Evolutionary conservation across 768 basidiomycete genomes (phyloP), one percentile per base, ranked within the genome.

Genomic region (Tylopilus balloui): DNA sequence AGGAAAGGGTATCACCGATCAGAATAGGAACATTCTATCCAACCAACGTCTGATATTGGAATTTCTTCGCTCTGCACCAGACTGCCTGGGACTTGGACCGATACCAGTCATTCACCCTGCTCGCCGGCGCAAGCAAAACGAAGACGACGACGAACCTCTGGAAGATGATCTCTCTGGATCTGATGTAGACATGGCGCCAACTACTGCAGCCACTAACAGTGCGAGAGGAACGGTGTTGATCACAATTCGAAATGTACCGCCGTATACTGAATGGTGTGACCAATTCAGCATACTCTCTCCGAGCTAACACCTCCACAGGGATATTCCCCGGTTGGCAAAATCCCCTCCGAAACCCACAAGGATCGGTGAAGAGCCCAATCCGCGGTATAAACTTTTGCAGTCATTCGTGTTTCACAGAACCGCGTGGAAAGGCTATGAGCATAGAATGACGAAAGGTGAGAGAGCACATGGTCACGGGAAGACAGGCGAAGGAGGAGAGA

Each of bases 391-490:
- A 2, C 74, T 86, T 11, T 64, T 92, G 15, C 79, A 89, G 24
- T 94, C 92, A 1, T 97, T 94, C 66, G 72, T 66, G 15, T 97
- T 98, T 62, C 71, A 81, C 35, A 74, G 88, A 35, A 65, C 65
- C 10, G 54, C 71, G 0, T 98, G 92, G 82, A 79, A 78, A 41
- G 92, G 90, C 1, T 98, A 97, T 59, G 85, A 85, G 57, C 95
- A 98, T 65, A 74, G 90, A n/a, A 87, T 95, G 83, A 96, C 95
- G 3, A 87, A 92, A 61, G 94, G 94, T 6, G 90, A 79, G 71
- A 75, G 79, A 64, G 88, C 66, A 0, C 78, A 78, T 62, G 84
- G 80, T 24, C 78, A 71, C 34, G 80, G 78, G 23, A 84, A 66
- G 70, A 88, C 80, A 12, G 87, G 81, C 31, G 81, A 80, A 61